Evolutionary conservation across 352 stramenopile genomes (phyloP).

Genomic region (Phytopythium montanum): DNA sequence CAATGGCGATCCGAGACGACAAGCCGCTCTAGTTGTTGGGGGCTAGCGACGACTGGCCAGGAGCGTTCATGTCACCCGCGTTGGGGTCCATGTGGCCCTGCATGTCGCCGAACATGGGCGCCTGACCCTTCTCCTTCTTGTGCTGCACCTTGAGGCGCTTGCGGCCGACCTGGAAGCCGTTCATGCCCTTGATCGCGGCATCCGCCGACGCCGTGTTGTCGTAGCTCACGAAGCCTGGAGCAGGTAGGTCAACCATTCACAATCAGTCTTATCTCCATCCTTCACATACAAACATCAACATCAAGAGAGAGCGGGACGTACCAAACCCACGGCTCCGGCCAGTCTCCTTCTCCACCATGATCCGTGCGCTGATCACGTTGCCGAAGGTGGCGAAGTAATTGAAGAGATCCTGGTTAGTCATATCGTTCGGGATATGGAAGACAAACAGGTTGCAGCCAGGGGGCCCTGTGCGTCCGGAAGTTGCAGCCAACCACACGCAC

Average conservation of each 20-base stretch:
- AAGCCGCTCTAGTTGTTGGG: slow-evolving; percentile 27
- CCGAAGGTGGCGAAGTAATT: slow-evolving; percentile 95
- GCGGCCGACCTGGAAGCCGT: slow-evolving; percentile 94
- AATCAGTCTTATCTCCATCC: background rate
- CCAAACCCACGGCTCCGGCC: slow-evolving; percentile 92
- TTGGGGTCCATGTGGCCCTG: slow-evolving; percentile 49
- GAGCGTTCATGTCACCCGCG: slow-evolving; percentile 34
- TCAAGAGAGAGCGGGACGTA: slow-evolving; percentile 29
- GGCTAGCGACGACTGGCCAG: slow-evolving; percentile 33
- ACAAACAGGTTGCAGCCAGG: slow-evolving; percentile 97
- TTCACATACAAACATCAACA: background rate
- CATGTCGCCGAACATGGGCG: slow-evolving; percentile 67
- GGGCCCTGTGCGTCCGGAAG: slow-evolving; percentile 82
- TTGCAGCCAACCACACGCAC: slow-evolving; percentile 31
- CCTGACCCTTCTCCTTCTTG: slow-evolving; percentile 88
- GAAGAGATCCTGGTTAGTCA: slow-evolving; percentile 97
- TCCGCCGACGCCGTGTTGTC: slow-evolving; percentile 91
- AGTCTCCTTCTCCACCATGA: slow-evolving; percentile 97
- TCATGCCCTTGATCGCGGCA: slow-evolving; percentile 93
- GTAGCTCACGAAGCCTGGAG: slow-evolving; percentile 95
- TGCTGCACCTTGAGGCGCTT: slow-evolving; percentile 97
- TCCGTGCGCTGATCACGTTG: slow-evolving; percentile 94
- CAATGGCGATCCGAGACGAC: too few relatives aligned
- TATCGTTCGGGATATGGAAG: slow-evolving; percentile 98
- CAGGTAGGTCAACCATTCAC: too few relatives aligned